A percentile compares a stretch with the other conserved stretches of the same genome.
These are phyloP conservation scores for Anthracocystis walkeri DNA, from an alignment of 1,284 basidiomycete species.

Conservation along the genomic window DNA sequence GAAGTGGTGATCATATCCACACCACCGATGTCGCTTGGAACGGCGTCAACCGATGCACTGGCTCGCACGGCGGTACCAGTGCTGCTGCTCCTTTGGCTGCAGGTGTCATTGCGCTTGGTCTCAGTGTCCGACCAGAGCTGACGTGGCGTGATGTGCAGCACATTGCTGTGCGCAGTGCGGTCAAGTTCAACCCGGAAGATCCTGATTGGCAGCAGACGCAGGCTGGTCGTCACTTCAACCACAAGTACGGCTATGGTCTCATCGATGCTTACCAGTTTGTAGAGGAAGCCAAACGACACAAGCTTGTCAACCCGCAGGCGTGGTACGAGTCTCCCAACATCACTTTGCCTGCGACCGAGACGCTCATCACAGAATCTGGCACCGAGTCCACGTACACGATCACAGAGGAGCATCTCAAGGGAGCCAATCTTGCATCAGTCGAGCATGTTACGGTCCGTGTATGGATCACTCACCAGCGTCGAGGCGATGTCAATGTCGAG, in stretches of 20 bases:
- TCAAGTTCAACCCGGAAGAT: constrained; percentile 86
- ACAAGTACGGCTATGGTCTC: constrained; percentile 96
- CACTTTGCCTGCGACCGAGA: constrained; percentile 46
- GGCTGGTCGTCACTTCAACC: constrained; percentile 84
- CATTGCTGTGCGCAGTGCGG: constrained; percentile 83
- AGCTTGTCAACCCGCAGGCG: constrained; percentile 91
- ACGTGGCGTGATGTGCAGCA: constrained; percentile 98
- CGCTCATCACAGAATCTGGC: constrained; percentile 77
- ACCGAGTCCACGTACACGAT: constrained; percentile 78
- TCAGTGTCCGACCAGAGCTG: constrained; percentile 77
- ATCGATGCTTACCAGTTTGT: constrained; percentile 88
- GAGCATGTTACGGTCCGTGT: constrained; percentile 94
- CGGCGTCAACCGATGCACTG: constrained; percentile 84
- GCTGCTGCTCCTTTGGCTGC: constrained; percentile 93
- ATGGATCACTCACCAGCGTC: constrained; percentile 86
- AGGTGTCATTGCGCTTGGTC: constrained; percentile 65
- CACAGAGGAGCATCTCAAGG: constrained; percentile 78
- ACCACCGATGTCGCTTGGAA: constrained; percentile 82
- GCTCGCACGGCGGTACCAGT: constrained; percentile 91
- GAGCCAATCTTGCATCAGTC: constrained; percentile 84
- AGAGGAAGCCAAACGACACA: constrained; percentile 83
- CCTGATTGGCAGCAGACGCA: constrained; percentile 93
- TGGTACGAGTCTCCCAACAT: constrained; percentile 73
- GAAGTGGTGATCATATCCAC: constrained; percentile 82
- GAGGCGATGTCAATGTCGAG: constrained; percentile 94